phyloP scores from a whole-genome alignment of 2,329 filamentous ascomycete species.

The Byssothecium circinans region DNA sequence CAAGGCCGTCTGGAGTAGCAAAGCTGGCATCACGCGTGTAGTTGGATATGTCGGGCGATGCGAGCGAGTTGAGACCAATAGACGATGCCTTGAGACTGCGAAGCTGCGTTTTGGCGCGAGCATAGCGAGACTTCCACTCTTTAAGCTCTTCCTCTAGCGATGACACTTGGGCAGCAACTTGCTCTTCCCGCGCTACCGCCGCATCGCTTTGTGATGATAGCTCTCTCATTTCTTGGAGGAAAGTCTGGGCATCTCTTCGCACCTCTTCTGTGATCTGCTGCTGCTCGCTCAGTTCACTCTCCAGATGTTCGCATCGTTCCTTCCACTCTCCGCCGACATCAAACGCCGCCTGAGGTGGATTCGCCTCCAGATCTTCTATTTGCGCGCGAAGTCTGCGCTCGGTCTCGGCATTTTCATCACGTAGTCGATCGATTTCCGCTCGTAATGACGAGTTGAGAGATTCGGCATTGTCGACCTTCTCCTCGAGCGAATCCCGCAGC shows the following conservation, averaged over 20 bases:
- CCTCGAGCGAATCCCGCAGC: constrained; percentile 68
- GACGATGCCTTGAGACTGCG: constrained; percentile 80
- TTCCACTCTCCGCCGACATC: constrained; percentile 36
- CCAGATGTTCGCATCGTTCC: constrained; percentile 46
- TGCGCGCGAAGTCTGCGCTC: constrained; percentile 66
- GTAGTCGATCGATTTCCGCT: constrained; percentile 74
- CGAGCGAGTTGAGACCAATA: constrained; percentile 68
- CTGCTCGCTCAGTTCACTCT: constrained; percentile 72
- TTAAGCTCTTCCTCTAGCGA: constrained; percentile 80
- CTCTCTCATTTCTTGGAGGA: constrained; percentile 84
- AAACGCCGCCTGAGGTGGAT: constrained; percentile 23
- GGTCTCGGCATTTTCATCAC: constrained; percentile 66
- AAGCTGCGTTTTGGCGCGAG: constrained; percentile 83
- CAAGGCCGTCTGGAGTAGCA: constrained; percentile 70
- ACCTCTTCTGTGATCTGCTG: constrained; percentile 85
- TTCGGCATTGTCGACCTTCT: constrained; percentile 72
- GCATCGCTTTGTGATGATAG: constrained; percentile 79
- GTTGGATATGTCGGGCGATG: constrained; percentile 62
- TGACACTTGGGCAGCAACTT: constrained; percentile 73
- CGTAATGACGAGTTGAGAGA: constrained; percentile 78
- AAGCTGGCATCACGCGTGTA: constrained; percentile 68
- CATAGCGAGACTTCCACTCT: constrained; percentile 89
- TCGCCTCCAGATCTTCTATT: constrained; percentile 54
- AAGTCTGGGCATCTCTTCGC: constrained; percentile 77
- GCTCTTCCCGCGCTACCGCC: constrained; percentile 79